These are phyloP conservation scores for Leishmania mexicana DNA, from an alignment of 208 protist genomes.

Conservation along the genomic window DNA sequence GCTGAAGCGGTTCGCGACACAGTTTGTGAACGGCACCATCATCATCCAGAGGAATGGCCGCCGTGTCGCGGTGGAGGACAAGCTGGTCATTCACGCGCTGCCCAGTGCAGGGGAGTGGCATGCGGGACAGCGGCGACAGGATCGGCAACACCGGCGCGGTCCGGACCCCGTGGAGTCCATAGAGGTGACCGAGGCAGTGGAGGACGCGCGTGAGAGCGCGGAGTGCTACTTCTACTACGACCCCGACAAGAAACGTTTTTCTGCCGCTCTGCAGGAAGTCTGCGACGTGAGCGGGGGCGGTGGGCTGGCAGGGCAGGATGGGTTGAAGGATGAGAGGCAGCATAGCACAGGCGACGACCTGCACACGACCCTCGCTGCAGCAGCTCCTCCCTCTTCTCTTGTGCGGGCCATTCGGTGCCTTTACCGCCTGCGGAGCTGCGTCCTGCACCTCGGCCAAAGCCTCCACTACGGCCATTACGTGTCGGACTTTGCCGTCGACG, in stretches of 20 bases:
- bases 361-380: not conserved
- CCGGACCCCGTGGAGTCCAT: not conserved
- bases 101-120: slow-evolving; percentile 24
- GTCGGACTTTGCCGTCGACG: slow-evolving; percentile 50
- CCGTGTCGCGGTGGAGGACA: slow-evolving; percentile 24
- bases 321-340: not conserved
- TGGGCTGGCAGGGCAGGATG: not conserved
- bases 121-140: not conserved
- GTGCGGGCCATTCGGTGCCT: slow-evolving; percentile 32
- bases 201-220: not conserved
- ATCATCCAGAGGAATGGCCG: slow-evolving; percentile 33
- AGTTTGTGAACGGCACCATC: slow-evolving; percentile 35
- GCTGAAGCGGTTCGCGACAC: slow-evolving; percentile 74
- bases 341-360: not conserved
- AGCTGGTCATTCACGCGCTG: slow-evolving; percentile 27
- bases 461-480: slow-evolving; percentile 74
- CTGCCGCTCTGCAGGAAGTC: slow-evolving; percentile 8
- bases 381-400: not conserved
- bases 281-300: not conserved
- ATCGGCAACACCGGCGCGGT: not conserved
- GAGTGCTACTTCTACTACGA: slow-evolving; percentile 17
- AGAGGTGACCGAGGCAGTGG: not conserved
- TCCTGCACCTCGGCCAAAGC: slow-evolving; percentile 55
- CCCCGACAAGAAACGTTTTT: slow-evolving; percentile 32
- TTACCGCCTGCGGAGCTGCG: slow-evolving; percentile 52